A percentile compares a stretch with the other conserved stretches of the same genome.
Evolutionary conservation across 306 rosid species (phyloP).

Genomic region (Crotalaria pallida): DNA sequence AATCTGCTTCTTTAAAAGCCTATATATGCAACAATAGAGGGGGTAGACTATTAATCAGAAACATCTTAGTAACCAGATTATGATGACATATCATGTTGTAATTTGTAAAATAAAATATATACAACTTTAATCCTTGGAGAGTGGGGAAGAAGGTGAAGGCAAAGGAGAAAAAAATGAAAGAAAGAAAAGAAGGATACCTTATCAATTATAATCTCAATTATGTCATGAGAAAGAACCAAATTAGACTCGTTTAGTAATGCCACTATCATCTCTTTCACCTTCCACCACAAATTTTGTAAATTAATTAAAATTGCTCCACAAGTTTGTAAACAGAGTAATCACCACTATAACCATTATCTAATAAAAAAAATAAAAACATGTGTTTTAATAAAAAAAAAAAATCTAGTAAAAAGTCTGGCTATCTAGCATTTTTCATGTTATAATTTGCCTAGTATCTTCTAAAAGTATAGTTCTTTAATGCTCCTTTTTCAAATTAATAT

Average conservation of each 20-base stretch:
- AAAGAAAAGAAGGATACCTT: conserved; percentile 22
- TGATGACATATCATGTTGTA: neutral
- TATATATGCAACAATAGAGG: neutral
- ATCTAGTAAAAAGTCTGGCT: no score
- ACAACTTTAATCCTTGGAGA: neutral
- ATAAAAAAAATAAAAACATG: no score
- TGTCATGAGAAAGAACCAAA: conserved; percentile 43
- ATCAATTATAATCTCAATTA: conserved; percentile 41
- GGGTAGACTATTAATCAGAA: neutral
- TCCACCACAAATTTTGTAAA: conserved; percentile 13
- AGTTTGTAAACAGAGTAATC: neutral
- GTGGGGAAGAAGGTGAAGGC: neutral
- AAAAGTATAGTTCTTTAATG: no score
- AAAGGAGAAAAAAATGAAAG: neutral
- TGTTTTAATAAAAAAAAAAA: no score
- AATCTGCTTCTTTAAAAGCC: conserved; percentile 53
- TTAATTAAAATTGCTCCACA: neutral
- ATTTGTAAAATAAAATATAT: no score
- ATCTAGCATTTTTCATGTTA: neutral
- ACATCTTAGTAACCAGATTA: neutral
- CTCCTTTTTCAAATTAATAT: no score
- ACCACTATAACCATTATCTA: neutral
- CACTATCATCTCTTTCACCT: conserved; percentile 54
- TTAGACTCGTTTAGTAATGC: conserved; percentile 51
- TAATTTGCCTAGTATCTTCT: neutral